Evolutionary conservation across 768 basidiomycete species (phyloP).

Genomic region (Leccinum incarnatum): DNA sequence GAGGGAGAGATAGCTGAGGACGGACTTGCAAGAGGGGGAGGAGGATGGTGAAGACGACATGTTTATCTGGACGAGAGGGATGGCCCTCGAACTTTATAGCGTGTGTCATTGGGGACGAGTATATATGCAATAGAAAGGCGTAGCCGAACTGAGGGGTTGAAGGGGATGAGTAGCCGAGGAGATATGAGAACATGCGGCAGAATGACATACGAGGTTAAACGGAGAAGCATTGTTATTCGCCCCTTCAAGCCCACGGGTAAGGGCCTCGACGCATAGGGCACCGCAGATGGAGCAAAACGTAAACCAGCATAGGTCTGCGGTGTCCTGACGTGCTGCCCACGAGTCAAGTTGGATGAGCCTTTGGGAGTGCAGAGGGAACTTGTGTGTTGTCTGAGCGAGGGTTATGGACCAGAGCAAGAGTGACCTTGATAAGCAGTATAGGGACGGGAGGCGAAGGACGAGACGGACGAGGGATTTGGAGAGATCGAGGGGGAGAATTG

Average conservation of each 20-base stretch:
- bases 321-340: slow-evolving; percentile 51
- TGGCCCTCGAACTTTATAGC: slow-evolving; percentile 36
- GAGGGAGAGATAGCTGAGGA: slow-evolving; percentile 4
- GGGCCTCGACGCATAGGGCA: slow-evolving; percentile 61
- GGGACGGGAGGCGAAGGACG: slow-evolving; percentile 57
- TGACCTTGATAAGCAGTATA: slow-evolving; percentile 57
- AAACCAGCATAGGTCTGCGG: slow-evolving; percentile 67
- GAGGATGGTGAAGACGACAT: slow-evolving; percentile 68
- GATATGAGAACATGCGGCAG: slow-evolving; percentile 2
- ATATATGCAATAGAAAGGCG: slow-evolving; percentile 72
- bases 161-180: neutral
- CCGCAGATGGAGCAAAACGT: slow-evolving; percentile 69
- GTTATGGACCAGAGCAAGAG: slow-evolving; percentile 58
- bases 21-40: slow-evolving; percentile 71
- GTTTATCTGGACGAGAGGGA: slow-evolving; percentile 67
- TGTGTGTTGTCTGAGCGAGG: slow-evolving; percentile 53
- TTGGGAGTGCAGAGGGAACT: slow-evolving; percentile 35
- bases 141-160: slow-evolving; percentile 58
- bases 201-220: slow-evolving; percentile 63
- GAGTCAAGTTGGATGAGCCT: slow-evolving; percentile 37
- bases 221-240: slow-evolving; percentile 54
- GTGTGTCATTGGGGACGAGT: slow-evolving; percentile 65
- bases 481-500: slow-evolving; percentile 63
- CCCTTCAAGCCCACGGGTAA: slow-evolving; percentile 69
- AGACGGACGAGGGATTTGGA: slow-evolving; percentile 53